Base-by-base conservation (phyloP, 495 filamentous ascomycete genomes). In the Lepidopterella palustris region DNA sequence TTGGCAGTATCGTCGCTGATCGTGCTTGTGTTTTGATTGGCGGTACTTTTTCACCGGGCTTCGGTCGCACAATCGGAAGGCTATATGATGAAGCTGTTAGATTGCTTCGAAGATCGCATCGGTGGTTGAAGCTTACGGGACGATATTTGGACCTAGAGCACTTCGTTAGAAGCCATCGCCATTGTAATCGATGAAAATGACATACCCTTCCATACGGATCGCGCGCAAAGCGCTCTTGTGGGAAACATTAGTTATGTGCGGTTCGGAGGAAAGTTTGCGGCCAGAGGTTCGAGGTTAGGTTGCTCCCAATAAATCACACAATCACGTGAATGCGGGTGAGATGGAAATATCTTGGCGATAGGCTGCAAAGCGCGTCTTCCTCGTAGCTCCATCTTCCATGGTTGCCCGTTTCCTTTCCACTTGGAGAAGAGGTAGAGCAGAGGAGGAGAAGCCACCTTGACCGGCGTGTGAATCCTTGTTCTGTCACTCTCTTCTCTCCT, bases 1-100 rank as follows among this genome's bases (percentile, higher is more conserved):
- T 95, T 39, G 93, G 93, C 23, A 97, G 82, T 68, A 98, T 97
- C 45, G 93, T 97, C 42, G 93, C 93, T 55, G 83, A 79, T 63
- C 93, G 87, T 29, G 92, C 92, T 73, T 89, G 87, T 20, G 93
- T 98, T 63, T 81, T 84, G 74, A 97, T 92, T 8, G 90, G 89
- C 35, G 80, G 81, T 5, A 80, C 75, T 57, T 72, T 74, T 59
- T 88, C 71, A 65, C 86, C 87, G 0, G 83, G 78, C 26, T 76
- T 79, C 45, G 87, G 74, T n/a, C 78, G 78, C 11, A 77, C 68
- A 61, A 87, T 84, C 25, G 85, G 85, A 26, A 89, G 80, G 42
- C 84, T 87, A 56, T 53, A 49, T 23, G 53, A 54, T 61, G 55
- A 27, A 64, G 24, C 49, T 29, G 55, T 58, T 48, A 39, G 28